These are phyloP conservation scores for Ogataea populi-albae DNA, from an alignment of 805 yeast species.

Conservation along the genomic window DNA sequence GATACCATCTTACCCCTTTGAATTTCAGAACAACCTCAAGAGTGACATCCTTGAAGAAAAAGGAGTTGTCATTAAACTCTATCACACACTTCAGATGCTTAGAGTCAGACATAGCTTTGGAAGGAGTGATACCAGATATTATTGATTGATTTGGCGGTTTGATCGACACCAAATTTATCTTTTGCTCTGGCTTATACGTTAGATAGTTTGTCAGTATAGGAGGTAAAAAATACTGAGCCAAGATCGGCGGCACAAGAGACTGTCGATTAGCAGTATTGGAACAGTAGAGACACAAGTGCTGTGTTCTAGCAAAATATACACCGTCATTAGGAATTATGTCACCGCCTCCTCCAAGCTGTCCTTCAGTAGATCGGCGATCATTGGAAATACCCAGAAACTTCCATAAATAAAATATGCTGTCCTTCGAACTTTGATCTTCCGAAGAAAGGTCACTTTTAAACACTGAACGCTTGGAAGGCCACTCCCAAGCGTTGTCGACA, in stretches of 20 bases:
- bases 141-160: slow-evolving; percentile 12
- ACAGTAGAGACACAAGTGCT: slow-evolving; percentile 14
- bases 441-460: background rate
- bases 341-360: slow-evolving; percentile 15
- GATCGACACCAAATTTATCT: slow-evolving; percentile 9
- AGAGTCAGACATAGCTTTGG: slow-evolving; percentile 7
- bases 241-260: slow-evolving; percentile 16
- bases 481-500: slow-evolving; percentile 10
- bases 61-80: slow-evolving; percentile 20
- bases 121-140: slow-evolving; percentile 1
- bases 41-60: slow-evolving; percentile 14
- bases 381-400: slow-evolving; percentile 8
- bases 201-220: slow-evolving; percentile 10
- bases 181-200: slow-evolving; percentile 5
- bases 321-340: slow-evolving; percentile 11
- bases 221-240: slow-evolving; percentile 14
- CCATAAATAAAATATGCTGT: slow-evolving; percentile 7
- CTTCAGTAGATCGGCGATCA: background rate
- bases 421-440: background rate
- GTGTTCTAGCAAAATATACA: slow-evolving; percentile 18
- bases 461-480: slow-evolving; percentile 21
- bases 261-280: slow-evolving; percentile 1
- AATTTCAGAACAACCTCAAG: slow-evolving; percentile 35
- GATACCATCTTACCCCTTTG: slow-evolving; percentile 41
- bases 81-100: slow-evolving; percentile 20